Conservation (phyloP, 495 filamentous ascomycete species). For the Aspergillus heteromorphus region DNA sequence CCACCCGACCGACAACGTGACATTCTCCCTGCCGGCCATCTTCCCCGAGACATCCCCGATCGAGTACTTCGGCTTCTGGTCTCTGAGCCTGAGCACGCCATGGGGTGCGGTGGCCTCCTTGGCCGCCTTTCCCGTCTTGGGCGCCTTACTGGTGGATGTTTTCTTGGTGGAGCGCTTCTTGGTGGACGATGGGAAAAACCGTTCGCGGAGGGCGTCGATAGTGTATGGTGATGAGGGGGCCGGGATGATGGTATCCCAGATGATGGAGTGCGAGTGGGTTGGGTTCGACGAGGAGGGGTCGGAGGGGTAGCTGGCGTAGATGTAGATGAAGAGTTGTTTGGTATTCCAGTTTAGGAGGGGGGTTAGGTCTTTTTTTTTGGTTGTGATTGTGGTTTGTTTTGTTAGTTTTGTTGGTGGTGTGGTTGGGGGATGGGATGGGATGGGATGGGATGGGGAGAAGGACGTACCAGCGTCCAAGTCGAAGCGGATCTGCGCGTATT, state of each 20-base stretch:
- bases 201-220: constrained; percentile 35
- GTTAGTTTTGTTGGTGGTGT: background rate
- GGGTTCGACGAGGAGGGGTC: constrained; percentile 20
- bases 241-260: constrained; percentile 93
- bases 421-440: background rate
- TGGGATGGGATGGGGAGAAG: no score
- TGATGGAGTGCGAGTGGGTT: constrained; percentile 62
- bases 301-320: constrained; percentile 79
- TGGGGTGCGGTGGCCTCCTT: constrained; percentile 19
- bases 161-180: constrained; percentile 9
- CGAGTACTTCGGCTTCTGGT: constrained; percentile 87
- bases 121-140: constrained; percentile 6
- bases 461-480: constrained; percentile 67
- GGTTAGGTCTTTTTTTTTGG: no score
- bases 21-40: constrained; percentile 64
- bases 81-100: constrained; percentile 67
- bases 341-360: constrained; percentile 99
- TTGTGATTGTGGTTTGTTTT: no score
- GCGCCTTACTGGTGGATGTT: background rate
- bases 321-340: constrained; percentile 96
- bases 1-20: constrained; percentile 76
- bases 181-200: constrained; percentile 22
- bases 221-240: constrained; percentile 55
- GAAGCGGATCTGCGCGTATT: constrained; percentile 92
- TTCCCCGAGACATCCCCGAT: constrained; percentile 79